Evolutionary conservation across 495 filamentous ascomycete genomes (phyloP).

Genomic region (Parachaetomium inaequale): DNA sequence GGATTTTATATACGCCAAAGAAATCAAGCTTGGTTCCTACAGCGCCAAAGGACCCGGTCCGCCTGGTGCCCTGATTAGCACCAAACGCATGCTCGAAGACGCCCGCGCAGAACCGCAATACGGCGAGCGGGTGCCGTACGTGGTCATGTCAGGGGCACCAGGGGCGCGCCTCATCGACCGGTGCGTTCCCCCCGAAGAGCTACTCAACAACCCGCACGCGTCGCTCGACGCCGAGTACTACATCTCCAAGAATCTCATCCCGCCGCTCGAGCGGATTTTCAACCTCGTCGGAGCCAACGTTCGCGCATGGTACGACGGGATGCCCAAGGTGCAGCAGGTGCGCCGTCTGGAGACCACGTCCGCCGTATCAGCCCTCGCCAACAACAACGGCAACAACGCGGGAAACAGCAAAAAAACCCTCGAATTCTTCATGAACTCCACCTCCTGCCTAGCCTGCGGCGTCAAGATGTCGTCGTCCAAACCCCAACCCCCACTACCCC

Average conservation of each 20-base stretch:
- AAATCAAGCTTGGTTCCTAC: slow-evolving; percentile 89
- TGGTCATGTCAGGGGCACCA: slow-evolving; percentile 84
- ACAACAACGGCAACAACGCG: neutral
- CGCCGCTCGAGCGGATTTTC: slow-evolving; percentile 93
- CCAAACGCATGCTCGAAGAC: slow-evolving; percentile 80
- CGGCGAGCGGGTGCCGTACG: slow-evolving; percentile 90
- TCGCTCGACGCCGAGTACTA: slow-evolving; percentile 96
- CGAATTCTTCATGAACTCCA: slow-evolving; percentile 81
- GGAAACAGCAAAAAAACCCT: slow-evolving; percentile 54
- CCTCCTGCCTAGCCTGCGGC: slow-evolving; percentile 73
- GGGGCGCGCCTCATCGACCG: slow-evolving; percentile 84
- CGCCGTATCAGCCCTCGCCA: neutral
- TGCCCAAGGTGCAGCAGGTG: slow-evolving; percentile 83
- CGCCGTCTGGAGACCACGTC: slow-evolving; percentile 51
- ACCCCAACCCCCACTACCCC: neutral
- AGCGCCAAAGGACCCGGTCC: slow-evolving; percentile 70
- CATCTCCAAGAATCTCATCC: slow-evolving; percentile 91
- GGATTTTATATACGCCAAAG: slow-evolving; percentile 91
- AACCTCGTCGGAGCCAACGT: slow-evolving; percentile 95
- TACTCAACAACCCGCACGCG: slow-evolving; percentile 71
- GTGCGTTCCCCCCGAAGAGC: slow-evolving; percentile 78
- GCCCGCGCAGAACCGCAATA: slow-evolving; percentile 87
- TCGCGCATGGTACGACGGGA: slow-evolving; percentile 88
- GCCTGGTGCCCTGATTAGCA: slow-evolving; percentile 82
- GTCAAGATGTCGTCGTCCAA: slow-evolving; percentile 60